Evolutionary conservation across 805 yeast genomes (phyloP), one percentile per base, ranked within the genome.

Genomic region (Teunomyces funiuensis): DNA sequence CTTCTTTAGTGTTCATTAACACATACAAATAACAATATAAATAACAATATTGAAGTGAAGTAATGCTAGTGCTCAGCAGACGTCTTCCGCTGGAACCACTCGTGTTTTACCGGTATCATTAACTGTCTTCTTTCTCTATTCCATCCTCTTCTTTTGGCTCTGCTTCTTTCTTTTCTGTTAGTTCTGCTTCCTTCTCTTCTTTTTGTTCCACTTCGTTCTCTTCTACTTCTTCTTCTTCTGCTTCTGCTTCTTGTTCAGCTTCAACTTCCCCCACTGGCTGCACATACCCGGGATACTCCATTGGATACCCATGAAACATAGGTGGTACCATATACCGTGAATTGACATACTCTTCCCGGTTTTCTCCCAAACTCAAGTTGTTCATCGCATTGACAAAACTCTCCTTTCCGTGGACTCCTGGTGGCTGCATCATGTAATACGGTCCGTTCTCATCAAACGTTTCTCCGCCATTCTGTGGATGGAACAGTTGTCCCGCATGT

Each of bases 291-390:
- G 51, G 52, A 29, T 39, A 52, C 20, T 44, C 37, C 40, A 49
- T 34, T 15, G 51, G 53, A 39, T 39, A 50, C 2, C 46, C 50
- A 19, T 51, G 50, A 28, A 43, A 47, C 43, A 42, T 37, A 6
- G 54, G 54, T 3, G 49, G 53, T 11, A 45, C 46, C 41, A 45
- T 40, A 33, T 40, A 43, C 8, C 47, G 42, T 11, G 46, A 44
- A 29, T 42, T 47, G n/a, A 45, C 37, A 28, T 33, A 45, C 9
- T 13, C 16, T 11, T 44, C 33, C 33, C 13, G 36, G 30, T 22
- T 17, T 26, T 31, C 34, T 26, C 44, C 45, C 14, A 48, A 29
- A 25, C 40, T 37, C 25, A 50, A 36, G 17, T 48, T 42, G 36
- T 41, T 43, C 41, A 51, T 40, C 3, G 55, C 44, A 23, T 44